Evolutionary conservation across 2,329 filamentous ascomycete genomes (phyloP).

Genomic region (Pseudopithomyces chartarum): DNA sequence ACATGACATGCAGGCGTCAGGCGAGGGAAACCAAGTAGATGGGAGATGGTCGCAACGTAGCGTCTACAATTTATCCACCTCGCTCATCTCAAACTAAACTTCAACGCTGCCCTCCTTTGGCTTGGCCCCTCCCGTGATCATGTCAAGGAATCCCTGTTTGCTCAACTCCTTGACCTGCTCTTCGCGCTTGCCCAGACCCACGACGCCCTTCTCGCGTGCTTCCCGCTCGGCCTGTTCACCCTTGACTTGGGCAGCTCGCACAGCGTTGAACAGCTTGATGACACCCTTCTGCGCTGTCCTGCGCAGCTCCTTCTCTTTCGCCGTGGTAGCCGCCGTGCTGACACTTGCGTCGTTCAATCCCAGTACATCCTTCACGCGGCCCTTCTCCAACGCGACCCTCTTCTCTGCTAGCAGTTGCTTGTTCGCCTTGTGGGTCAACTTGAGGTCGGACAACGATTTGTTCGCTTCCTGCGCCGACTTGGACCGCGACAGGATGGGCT

Average conservation of each 20-base stretch:
- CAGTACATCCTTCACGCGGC: constrained; percentile 85
- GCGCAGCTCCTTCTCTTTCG: constrained; percentile 77
- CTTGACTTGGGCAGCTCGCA: constrained; percentile 88
- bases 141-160: constrained; percentile 92
- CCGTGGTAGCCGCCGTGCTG: constrained; percentile 60
- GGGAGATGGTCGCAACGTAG: constrained; percentile 4
- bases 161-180: constrained; percentile 95
- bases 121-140: constrained; percentile 70
- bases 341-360: constrained; percentile 59
- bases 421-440: constrained; percentile 80
- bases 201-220: constrained; percentile 71
- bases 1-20: not conserved
- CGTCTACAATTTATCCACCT: constrained; percentile 1
- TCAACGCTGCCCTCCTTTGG: constrained; percentile 38
- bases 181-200: constrained; percentile 79
- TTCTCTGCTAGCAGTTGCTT: constrained; percentile 81
- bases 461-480: constrained; percentile 73
- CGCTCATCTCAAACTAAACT: constrained; percentile 8
- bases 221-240: constrained; percentile 76
- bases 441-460: constrained; percentile 73
- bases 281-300: constrained; percentile 94
- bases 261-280: constrained; percentile 94
- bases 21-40: constrained; percentile 1
- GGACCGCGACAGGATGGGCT: constrained; percentile 90
- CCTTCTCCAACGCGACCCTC: constrained; percentile 79